Conservation (phyloP, 192 early-diverging fungal species). For the Mycoemilia scoparia region DNA sequence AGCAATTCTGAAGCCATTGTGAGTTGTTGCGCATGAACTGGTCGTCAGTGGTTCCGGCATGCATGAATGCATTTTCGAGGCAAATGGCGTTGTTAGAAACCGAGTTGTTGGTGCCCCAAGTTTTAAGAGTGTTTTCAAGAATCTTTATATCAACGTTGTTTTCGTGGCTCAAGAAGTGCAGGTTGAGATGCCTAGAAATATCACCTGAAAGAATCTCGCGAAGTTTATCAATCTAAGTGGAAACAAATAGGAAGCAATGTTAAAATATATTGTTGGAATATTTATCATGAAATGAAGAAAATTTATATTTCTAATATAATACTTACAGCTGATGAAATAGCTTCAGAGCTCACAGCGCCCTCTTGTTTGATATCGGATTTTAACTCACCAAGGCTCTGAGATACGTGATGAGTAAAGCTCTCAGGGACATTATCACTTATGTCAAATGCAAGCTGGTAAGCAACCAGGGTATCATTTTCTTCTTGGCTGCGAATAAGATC, state of each 20-base stretch:
- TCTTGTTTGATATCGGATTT: too few species aligned
- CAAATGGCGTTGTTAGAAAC: constrained; percentile 90
- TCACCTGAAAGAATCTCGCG: constrained; percentile 79
- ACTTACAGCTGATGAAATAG: too few species aligned
- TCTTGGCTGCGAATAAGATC: constrained; percentile 47
- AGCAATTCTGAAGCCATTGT: constrained; percentile 93
- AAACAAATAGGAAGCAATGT: too few species aligned
- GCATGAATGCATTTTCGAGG: constrained; percentile 95
- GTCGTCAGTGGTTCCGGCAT: constrained; percentile 94
- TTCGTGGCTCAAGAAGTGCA: constrained; percentile 91
- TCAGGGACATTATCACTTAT: constrained; percentile 92
- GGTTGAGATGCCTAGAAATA: constrained; percentile 74
- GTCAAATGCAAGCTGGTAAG: constrained; percentile 97
- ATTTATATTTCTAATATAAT: too few species aligned
- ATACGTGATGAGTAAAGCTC: constrained; percentile 80
- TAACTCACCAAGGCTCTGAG: too few species aligned
- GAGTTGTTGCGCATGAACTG: constrained; percentile 93
- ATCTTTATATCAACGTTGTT: constrained; percentile 94
- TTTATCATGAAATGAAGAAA: too few species aligned
- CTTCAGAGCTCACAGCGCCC: too few species aligned
- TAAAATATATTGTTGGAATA: too few species aligned
- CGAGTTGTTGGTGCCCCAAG: constrained; percentile 76
- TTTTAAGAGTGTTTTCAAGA: constrained; percentile 78
- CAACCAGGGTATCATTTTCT: constrained; percentile 49
- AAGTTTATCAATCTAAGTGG: neutral